phyloP scores from a whole-genome alignment of 129 eudicot genomes.

The Helianthus annuus region DNA sequence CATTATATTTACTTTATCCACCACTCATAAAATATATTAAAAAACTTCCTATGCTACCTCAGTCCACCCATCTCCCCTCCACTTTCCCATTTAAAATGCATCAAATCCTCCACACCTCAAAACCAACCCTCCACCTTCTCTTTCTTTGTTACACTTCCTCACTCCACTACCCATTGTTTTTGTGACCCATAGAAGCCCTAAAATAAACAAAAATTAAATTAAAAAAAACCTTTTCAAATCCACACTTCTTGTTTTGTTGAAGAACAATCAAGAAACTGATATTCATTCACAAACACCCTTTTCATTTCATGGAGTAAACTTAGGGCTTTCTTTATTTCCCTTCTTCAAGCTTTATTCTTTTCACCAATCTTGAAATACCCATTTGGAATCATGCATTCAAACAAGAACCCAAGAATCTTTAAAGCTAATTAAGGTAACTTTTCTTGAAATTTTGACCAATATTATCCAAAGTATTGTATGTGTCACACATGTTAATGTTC shows the following conservation, averaged over 20 bases:
- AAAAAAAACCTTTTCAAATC: constrained; percentile 1
- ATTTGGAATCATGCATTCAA: constrained; percentile 28
- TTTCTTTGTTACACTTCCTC: constrained; percentile 21
- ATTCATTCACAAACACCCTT: constrained; percentile 22
- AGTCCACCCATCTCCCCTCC: neutral
- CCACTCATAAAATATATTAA: too few relatives aligned
- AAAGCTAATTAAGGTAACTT: constrained; percentile 38
- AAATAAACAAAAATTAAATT: neutral
- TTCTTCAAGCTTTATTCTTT: constrained; percentile 33
- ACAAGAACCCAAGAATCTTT: constrained; percentile 14
- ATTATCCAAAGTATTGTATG: neutral
- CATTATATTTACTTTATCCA: too few relatives aligned
- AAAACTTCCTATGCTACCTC: too few relatives aligned
- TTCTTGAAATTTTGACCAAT: constrained; percentile 15
- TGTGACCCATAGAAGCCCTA: constrained; percentile 29
- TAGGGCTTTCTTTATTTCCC: constrained; percentile 22
- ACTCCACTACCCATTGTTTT: constrained; percentile 46
- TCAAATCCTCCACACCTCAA: constrained; percentile 21
- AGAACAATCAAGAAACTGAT: constrained; percentile 29
- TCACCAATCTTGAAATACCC: constrained; percentile 44
- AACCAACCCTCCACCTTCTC: constrained; percentile 11
- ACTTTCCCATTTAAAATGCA: constrained; percentile 32
- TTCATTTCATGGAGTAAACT: constrained; percentile 16
- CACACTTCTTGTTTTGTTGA: constrained; percentile 20
- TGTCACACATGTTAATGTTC: constrained; percentile 34